Conservation (phyloP, 2,329 filamentous ascomycete genomes). For the Cladophialophora carrionii region DNA sequence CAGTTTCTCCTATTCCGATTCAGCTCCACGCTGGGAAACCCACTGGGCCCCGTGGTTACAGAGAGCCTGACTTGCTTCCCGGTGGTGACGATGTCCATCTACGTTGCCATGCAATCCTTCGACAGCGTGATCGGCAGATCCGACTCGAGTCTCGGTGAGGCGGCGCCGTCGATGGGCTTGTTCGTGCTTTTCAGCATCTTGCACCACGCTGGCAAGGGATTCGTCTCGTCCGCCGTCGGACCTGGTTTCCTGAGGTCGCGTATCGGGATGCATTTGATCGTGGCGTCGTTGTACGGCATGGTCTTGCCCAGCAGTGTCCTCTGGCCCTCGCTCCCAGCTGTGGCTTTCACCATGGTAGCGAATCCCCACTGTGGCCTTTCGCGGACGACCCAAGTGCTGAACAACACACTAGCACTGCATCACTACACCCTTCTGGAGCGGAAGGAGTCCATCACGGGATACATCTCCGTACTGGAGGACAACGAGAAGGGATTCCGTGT, state of each 20-base stretch:
- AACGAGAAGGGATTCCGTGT: constrained; percentile 71
- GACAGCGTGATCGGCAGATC: constrained; percentile 52
- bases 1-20: constrained; percentile 72
- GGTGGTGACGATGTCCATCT: constrained; percentile 65
- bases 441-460: constrained; percentile 84
- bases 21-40: constrained; percentile 68
- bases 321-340: constrained; percentile 68
- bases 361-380: constrained; percentile 74
- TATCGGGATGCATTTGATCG: constrained; percentile 69
- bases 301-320: constrained; percentile 71
- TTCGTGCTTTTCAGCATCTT: constrained; percentile 65
- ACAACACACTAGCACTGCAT: constrained; percentile 65
- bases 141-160: constrained; percentile 64
- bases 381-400: constrained; percentile 64
- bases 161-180: constrained; percentile 66
- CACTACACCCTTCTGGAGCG: constrained; percentile 79
- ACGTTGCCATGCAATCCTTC: constrained; percentile 66
- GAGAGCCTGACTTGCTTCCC: constrained; percentile 75
- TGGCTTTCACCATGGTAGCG: constrained; percentile 64
- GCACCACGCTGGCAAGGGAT: constrained; percentile 47
- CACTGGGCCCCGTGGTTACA: constrained; percentile 73
- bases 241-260: constrained; percentile 68
- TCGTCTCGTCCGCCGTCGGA: constrained; percentile 60
- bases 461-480: constrained; percentile 87
- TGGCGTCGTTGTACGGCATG: constrained; percentile 67